Conservation (phyloP, 2,329 filamentous ascomycete species). For the Zasmidium citrigriseum region DNA sequence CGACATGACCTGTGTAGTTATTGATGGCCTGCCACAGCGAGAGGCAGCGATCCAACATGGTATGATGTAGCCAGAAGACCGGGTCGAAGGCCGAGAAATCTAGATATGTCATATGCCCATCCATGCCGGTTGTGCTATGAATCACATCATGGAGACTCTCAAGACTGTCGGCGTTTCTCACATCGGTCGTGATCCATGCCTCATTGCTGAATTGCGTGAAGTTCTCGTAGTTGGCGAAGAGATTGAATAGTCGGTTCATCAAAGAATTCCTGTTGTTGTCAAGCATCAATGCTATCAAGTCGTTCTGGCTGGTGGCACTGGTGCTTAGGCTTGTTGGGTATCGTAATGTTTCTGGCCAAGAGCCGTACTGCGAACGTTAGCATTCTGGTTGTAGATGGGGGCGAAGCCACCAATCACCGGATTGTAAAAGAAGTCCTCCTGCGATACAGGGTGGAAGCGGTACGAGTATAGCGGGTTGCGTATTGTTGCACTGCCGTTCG, state of each 20-base stretch:
- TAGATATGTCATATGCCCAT: slow-evolving; percentile 70
- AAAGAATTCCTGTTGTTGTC: slow-evolving; percentile 56
- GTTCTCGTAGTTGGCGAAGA: slow-evolving; percentile 68
- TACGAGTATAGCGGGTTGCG: slow-evolving; percentile 38
- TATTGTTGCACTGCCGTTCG: slow-evolving; percentile 35
- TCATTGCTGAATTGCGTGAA: slow-evolving; percentile 72
- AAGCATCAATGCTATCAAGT: slow-evolving; percentile 53
- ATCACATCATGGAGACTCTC: slow-evolving; percentile 51
- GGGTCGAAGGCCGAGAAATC: slow-evolving; percentile 77
- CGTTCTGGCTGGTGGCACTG: slow-evolving; percentile 60
- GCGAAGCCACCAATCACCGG: slow-evolving; percentile 53
- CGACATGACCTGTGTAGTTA: slow-evolving; percentile 63
- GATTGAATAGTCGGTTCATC: slow-evolving; percentile 63
- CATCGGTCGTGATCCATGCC: slow-evolving; percentile 52
- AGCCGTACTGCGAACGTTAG: slow-evolving; percentile 52
- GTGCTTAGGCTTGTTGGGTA: slow-evolving; percentile 47
- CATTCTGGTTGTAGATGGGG: not conserved
- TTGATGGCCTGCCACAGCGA: slow-evolving; percentile 77
- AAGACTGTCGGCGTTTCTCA: slow-evolving; percentile 59
- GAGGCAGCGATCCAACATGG: slow-evolving; percentile 72
- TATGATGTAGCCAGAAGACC: slow-evolving; percentile 75
- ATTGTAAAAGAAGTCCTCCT: slow-evolving; percentile 58
- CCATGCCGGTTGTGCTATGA: slow-evolving; percentile 56
- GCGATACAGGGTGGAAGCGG: slow-evolving; percentile 54
- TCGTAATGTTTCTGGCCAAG: slow-evolving; percentile 63